Base-by-base conservation (phyloP, 148 eudicot genomes). In the Chenopodium formosanum region DNA sequence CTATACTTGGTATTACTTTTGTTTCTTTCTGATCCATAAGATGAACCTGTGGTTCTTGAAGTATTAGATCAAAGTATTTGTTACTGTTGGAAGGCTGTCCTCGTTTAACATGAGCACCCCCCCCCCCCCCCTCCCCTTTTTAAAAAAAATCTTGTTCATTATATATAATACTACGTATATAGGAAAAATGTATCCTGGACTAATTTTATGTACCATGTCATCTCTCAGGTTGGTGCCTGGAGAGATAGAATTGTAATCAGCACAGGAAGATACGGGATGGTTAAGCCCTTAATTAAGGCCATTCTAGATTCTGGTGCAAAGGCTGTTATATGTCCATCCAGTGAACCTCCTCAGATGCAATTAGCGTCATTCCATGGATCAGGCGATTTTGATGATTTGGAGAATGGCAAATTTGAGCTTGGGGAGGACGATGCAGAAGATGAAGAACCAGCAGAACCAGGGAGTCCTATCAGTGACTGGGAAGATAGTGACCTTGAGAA, bases 251-350 rank as follows among this genome's bases (percentile, higher is more conserved):
- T 96, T 48, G 86, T 94, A 78, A 89, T 96, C 53, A 91, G 91
- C 90, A 91, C 97, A 0, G 94, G 98, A 40, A 82, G 87, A 77
- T 89, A 89, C 17, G 97, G 97, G 56, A 91, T 91, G 6, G 88
- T 87, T 72, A 90, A 85, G 78, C 74, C 94, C 70, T 37, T 94
- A 73, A 92, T 90, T 48, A 96, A 96, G 88, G 94, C 99, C 52
- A 87, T 92, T 72, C 79, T 95, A 8, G 97, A 93, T 85, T 90
- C 97, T 9, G 97, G 99, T 77, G 97, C 99, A 80, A 95, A 95
- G 85, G 99, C 98, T 50, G 91, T 95, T 70, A 80, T 95, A 76
- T 93, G 97, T 81, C 91, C 99, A 52, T 94, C 99, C 13, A 44
- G 90, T 22, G 95, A 95, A 80, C 92, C 94, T 73, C 95, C 91